phyloP scores from a whole-genome alignment of 129 eudicot genomes.

The Artemisia tridentata region DNA sequence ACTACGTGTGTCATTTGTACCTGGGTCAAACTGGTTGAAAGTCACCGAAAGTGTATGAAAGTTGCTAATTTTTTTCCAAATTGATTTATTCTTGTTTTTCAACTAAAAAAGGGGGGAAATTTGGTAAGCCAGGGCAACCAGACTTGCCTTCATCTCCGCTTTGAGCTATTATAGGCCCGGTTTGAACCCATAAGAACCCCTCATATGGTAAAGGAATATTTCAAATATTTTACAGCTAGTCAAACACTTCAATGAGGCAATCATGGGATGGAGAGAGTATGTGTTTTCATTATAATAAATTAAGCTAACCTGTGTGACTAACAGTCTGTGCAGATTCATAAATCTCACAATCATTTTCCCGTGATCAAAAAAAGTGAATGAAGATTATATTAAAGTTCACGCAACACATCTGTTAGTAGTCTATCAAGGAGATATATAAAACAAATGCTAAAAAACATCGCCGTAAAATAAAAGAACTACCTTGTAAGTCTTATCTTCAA shows the following conservation, averaged over 20 bases:
- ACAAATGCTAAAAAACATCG: constrained; percentile 1
- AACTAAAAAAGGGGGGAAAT: too few species aligned
- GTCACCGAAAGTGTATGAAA: not conserved
- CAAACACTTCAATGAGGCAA: not conserved
- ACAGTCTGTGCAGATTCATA: constrained; percentile 69
- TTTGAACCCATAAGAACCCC: too few species aligned
- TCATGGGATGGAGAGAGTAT: constrained; percentile 4
- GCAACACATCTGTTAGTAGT: constrained; percentile 49
- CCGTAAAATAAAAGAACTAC: constrained; percentile 28
- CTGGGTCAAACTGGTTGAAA: not conserved
- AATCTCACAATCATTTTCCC: constrained; percentile 95
- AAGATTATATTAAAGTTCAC: not conserved
- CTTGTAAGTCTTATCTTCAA: constrained; percentile 97
- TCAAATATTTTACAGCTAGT: too few species aligned
- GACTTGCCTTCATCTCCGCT: too few species aligned
- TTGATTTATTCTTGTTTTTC: not conserved
- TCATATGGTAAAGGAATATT: too few species aligned
- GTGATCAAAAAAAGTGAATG: constrained; percentile 38
- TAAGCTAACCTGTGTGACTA: constrained; percentile 90
- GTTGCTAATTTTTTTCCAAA: not conserved
- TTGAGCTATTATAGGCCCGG: too few species aligned
- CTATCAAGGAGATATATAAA: not conserved
- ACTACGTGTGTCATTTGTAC: too few species aligned
- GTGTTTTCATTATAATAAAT: not conserved
- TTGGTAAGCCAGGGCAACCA: too few species aligned